These are phyloP conservation scores for Juglanconis oblonga DNA, from an alignment of 2,329 filamentous ascomycete species.

Conservation along the genomic window DNA sequence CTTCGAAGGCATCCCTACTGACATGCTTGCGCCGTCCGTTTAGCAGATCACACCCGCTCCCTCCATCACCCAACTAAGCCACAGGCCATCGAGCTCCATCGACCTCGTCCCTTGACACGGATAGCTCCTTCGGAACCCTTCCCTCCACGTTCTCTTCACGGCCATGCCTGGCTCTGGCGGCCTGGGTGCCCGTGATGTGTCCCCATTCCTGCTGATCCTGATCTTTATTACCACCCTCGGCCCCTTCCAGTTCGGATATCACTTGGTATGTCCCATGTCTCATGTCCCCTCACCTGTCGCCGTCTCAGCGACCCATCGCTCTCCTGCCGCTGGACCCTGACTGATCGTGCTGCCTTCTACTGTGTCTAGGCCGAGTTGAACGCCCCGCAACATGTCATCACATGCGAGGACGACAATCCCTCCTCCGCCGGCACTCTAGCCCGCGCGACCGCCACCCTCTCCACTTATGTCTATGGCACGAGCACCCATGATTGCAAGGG, in stretches of 20 bases:
- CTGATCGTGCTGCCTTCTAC: slow-evolving; percentile 21
- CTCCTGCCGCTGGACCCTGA: slow-evolving; percentile 59
- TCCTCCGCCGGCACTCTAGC: slow-evolving; percentile 41
- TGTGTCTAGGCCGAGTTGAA: slow-evolving; percentile 79
- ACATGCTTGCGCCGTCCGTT: not conserved
- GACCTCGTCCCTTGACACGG: too few species aligned
- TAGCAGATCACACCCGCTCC: not conserved
- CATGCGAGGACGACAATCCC: slow-evolving; percentile 61
- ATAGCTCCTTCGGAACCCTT: not conserved
- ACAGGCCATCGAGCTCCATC: too few species aligned
- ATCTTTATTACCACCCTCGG: slow-evolving; percentile 77
- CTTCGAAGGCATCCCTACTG: not conserved
- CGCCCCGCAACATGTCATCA: slow-evolving; percentile 89
- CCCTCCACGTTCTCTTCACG: not conserved
- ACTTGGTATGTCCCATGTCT: slow-evolving; percentile 58
- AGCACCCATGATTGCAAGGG: slow-evolving; percentile 63
- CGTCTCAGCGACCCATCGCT: slow-evolving; percentile 22
- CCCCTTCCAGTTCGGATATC: slow-evolving; percentile 91
- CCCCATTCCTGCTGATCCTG: slow-evolving; percentile 73
- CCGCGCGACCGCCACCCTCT: slow-evolving; percentile 25
- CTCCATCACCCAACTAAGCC: too few species aligned
- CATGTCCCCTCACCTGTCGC: too few species aligned
- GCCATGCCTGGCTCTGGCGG: slow-evolving; percentile 17
- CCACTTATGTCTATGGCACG: slow-evolving; percentile 21
- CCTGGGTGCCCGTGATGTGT: slow-evolving; percentile 53